phyloP scores from a whole-genome alignment of 2,329 filamentous ascomycete species.

The Paracorniculantispora psalliotae region DNA sequence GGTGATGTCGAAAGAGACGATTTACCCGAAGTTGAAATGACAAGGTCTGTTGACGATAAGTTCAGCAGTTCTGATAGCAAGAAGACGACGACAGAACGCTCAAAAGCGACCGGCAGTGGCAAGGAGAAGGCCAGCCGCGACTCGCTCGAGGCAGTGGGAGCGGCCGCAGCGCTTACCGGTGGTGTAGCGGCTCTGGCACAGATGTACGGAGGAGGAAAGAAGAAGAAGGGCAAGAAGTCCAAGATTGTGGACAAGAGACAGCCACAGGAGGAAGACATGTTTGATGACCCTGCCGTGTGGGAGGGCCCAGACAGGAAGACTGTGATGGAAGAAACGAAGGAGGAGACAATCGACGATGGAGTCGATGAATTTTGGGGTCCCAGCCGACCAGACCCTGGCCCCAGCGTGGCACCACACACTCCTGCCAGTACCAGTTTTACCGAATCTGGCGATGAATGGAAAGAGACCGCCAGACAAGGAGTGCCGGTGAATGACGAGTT shows the following conservation, averaged over 20 bases:
- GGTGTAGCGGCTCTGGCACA: constrained; percentile 32
- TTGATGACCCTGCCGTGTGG: constrained; percentile 41
- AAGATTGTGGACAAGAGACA: constrained; percentile 36
- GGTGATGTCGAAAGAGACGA: constrained; percentile 12
- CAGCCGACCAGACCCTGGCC: constrained; percentile 8
- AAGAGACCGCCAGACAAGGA: constrained; percentile 22
- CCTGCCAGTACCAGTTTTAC: constrained; percentile 18
- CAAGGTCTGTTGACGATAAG: constrained; percentile 14
- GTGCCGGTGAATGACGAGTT: constrained; percentile 23
- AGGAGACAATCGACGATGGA: constrained; percentile 17
- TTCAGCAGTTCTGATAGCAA: constrained; percentile 9
- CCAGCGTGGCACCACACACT: constrained; percentile 5
- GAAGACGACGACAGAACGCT: background rate
- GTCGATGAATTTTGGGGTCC: constrained; percentile 30
- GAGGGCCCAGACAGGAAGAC: constrained; percentile 37
- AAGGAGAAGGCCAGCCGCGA: background rate
- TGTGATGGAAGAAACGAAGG: constrained; percentile 21
- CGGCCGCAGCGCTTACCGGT: constrained; percentile 22
- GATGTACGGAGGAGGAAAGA: constrained; percentile 27
- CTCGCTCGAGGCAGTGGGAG: constrained; percentile 19
- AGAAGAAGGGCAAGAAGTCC: constrained; percentile 33
- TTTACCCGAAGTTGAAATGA: constrained; percentile 13
- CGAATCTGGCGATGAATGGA: constrained; percentile 20
- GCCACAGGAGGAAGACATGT: constrained; percentile 36
- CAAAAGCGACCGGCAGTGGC: background rate